These are phyloP conservation scores for Malbranchea cinnamomea DNA, from an alignment of 2,329 filamentous ascomycete genomes.

Conservation along the genomic window DNA sequence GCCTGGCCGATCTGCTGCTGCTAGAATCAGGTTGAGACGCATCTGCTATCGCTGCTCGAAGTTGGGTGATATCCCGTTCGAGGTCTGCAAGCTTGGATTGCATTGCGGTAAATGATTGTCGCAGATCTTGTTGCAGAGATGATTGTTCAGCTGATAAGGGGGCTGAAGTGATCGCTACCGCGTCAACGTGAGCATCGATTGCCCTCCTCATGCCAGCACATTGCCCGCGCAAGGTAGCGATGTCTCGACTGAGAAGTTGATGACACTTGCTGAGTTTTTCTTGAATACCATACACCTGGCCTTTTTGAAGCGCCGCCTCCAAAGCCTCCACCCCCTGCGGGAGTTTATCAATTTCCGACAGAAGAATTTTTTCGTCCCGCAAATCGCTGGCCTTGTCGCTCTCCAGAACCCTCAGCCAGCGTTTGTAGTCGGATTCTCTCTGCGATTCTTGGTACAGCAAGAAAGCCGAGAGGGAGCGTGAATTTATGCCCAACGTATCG, in stretches of 20 bases:
- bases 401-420: slow-evolving; percentile 26
- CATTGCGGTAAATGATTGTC: slow-evolving; percentile 58
- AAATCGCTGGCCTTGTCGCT: slow-evolving; percentile 48
- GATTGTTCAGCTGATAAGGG: slow-evolving; percentile 75
- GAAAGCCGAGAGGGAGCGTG: slow-evolving; percentile 46
- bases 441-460: slow-evolving; percentile 32
- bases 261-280: slow-evolving; percentile 54
- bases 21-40: slow-evolving; percentile 30
- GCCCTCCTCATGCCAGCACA: slow-evolving; percentile 65
- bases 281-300: slow-evolving; percentile 52
- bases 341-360: slow-evolving; percentile 62
- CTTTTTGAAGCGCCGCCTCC: slow-evolving; percentile 47
- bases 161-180: slow-evolving; percentile 51
- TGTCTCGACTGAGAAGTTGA: slow-evolving; percentile 46
- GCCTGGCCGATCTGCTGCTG: slow-evolving; percentile 30
- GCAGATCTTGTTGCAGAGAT: slow-evolving; percentile 68
- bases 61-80: slow-evolving; percentile 64
- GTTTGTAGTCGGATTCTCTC: slow-evolving; percentile 36
- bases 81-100: slow-evolving; percentile 60
- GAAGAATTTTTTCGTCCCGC: slow-evolving; percentile 55
- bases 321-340: slow-evolving; percentile 51
- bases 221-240: slow-evolving; percentile 56
- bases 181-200: slow-evolving; percentile 55
- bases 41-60: slow-evolving; percentile 62
- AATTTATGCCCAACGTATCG: slow-evolving; percentile 77